A percentile compares a stretch with the other conserved stretches of the same genome.
Evolutionary conservation across 2,329 filamentous ascomycete species (phyloP).

Genomic region (Aspergillus sp.): DNA sequence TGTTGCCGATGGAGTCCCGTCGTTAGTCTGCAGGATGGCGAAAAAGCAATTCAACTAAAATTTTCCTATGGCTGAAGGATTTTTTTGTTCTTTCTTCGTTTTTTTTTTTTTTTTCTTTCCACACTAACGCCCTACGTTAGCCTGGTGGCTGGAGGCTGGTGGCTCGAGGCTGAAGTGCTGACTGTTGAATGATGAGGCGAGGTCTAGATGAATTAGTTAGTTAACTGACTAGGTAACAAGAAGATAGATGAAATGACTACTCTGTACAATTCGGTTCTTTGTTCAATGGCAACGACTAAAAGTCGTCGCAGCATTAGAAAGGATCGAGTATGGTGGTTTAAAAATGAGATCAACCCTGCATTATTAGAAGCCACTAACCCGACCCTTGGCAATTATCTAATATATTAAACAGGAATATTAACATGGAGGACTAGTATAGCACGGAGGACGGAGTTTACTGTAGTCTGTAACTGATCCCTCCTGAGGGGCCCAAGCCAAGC

Average conservation of each 20-base stretch:
- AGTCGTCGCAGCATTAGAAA: neutral
- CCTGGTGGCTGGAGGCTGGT: too few species aligned
- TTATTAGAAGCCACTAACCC: slow-evolving; percentile 9
- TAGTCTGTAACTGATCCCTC: neutral
- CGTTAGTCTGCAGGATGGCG: neutral
- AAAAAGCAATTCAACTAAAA: neutral
- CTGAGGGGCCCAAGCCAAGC: slow-evolving; percentile 4
- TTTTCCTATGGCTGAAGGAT: neutral
- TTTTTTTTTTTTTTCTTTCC: too few species aligned
- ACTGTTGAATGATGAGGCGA: neutral
- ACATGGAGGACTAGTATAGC: neutral
- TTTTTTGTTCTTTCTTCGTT: neutral
- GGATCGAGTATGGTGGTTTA: slow-evolving; percentile 1
- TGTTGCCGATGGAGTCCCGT: neutral
- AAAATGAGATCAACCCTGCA: slow-evolving; percentile 14
- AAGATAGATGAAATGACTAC: too few species aligned
- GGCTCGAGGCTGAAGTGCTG: neutral
- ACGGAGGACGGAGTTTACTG: neutral
- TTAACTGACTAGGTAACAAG: too few species aligned
- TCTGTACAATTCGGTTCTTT: neutral
- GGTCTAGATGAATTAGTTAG: too few species aligned
- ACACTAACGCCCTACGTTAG: neutral
- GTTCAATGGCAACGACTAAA: neutral
- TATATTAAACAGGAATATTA: neutral
- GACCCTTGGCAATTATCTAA: neutral